A percentile compares a stretch with the other conserved stretches of the same genome.
phyloP scores from a whole-genome alignment of 768 basidiomycete species.

The Crepidotus variabilis region DNA sequence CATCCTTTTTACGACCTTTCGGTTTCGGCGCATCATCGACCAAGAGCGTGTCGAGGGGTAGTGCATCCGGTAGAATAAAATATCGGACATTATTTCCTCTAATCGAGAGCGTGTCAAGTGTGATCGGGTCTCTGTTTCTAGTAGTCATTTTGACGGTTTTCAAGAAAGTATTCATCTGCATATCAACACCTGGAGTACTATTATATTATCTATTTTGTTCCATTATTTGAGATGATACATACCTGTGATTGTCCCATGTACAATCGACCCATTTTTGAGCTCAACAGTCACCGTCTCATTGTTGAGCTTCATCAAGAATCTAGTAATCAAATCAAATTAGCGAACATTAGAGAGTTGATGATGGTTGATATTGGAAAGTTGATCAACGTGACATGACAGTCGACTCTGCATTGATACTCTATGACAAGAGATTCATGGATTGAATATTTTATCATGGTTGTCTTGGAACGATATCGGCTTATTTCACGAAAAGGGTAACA shows the following conservation, averaged over 20 bases:
- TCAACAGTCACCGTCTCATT: slow-evolving; percentile 99
- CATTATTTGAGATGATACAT: slow-evolving; percentile 21
- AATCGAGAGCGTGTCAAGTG: slow-evolving; percentile 89
- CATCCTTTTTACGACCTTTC: slow-evolving; percentile 89
- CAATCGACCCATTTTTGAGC: slow-evolving; percentile 93
- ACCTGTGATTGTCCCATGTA: slow-evolving; percentile 98
- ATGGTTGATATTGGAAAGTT: not conserved
- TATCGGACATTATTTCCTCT: slow-evolving; percentile 97
- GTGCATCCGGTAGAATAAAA: slow-evolving; percentile 94
- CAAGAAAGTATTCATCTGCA: slow-evolving; percentile 99
- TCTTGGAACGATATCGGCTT: not conserved
- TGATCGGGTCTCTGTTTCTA: slow-evolving; percentile 81
- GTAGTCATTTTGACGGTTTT: slow-evolving; percentile 98
- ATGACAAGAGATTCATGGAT: no score
- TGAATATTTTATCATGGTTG: not conserved
- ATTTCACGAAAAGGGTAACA: slow-evolving; percentile 16
- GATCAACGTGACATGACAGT: no score
- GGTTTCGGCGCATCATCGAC: slow-evolving; percentile 98
- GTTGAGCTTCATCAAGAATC: slow-evolving; percentile 99
- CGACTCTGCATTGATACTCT: no score
- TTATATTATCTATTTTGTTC: not conserved
- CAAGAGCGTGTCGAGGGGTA: slow-evolving; percentile 93
- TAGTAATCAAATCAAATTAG: slow-evolving; percentile 25
- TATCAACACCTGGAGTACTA: slow-evolving; percentile 77
- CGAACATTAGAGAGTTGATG: not conserved